phyloP scores from a whole-genome alignment of 495 filamentous ascomycete genomes.

The Aspergillus funiculosus region DNA sequence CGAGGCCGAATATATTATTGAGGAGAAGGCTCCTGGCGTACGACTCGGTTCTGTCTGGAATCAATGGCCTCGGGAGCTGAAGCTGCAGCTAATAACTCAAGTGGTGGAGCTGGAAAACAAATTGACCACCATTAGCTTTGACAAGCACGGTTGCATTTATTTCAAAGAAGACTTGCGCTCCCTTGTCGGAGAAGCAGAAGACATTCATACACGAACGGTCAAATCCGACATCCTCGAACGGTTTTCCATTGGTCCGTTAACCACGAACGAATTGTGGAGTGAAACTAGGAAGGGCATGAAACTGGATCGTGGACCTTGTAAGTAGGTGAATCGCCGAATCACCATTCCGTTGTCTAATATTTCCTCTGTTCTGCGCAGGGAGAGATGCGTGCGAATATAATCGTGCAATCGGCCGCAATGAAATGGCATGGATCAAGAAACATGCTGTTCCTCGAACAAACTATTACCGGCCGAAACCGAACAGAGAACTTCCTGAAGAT shows the following conservation, averaged over 20 bases:
- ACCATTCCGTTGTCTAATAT: slow-evolving; percentile 3
- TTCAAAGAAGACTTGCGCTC: slow-evolving; percentile 33
- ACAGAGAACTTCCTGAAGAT: slow-evolving; percentile 17
- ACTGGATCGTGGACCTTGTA: slow-evolving; percentile 33
- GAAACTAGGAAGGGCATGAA: slow-evolving; percentile 21
- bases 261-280: slow-evolving; percentile 20
- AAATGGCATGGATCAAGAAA: slow-evolving; percentile 25
- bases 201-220: slow-evolving; percentile 11
- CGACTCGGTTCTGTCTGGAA: slow-evolving; percentile 33
- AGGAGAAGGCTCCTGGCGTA: slow-evolving; percentile 34
- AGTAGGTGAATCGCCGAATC: background rate
- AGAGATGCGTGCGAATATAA: slow-evolving; percentile 21
- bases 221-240: slow-evolving; percentile 1
- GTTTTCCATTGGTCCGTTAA: slow-evolving; percentile 24
- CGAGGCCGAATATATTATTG: slow-evolving; percentile 37
- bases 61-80: slow-evolving; percentile 26
- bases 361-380: slow-evolving; percentile 20
- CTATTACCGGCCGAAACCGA: slow-evolving; percentile 18
- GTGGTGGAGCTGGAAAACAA: slow-evolving; percentile 37
- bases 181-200: slow-evolving; percentile 19
- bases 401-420: slow-evolving; percentile 27
- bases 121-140: slow-evolving; percentile 29
- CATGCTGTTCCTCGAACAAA: slow-evolving; percentile 27
- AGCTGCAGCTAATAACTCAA: slow-evolving; percentile 28
- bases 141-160: slow-evolving; percentile 36